Evolutionary conservation across 495 filamentous ascomycete species (phyloP), one percentile per base, ranked within the genome.

Genomic region (Penicillium bovifimosum): DNA sequence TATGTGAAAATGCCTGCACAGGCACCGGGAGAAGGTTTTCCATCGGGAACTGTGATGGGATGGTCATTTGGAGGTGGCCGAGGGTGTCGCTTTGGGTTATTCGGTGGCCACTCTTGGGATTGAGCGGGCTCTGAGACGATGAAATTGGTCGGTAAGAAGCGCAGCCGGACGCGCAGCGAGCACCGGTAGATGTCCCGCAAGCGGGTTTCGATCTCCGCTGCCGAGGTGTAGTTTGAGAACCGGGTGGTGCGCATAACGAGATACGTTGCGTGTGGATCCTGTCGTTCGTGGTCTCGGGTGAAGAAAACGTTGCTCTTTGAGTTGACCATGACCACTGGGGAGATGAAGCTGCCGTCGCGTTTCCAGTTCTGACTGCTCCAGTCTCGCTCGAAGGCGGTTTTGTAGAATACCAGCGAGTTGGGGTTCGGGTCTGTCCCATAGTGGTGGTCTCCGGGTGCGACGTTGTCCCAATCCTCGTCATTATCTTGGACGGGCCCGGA

Each of bases 1-100:
- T 85, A 85, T 17, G 87, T 88, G 67, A 91, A 90, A 52, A 88
- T 76, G 32, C 85, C 86, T 0, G 83, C 83, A 44, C 86, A 82
- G 27, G 84, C 86, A 41, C 86, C 57, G 26, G 53, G 55, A 18
- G 47, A 56, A n/a, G 54, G 55, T 14, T 4, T 68, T 41, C 6
- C 43, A 1, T 45, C 44, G 16, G 31, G 48, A 5, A 36, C 4
- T 11, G 29, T 28, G 14, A 41, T 45, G 16, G 35, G 45, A 9
- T 16, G n/a, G 26, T 59, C 53, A 6, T 33, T 50, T 6, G 26
- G 28, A 11, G 9, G n/a, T 3, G n/a, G 31, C 7, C 18, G 16
- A 9, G n/a, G 14, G 28, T 44, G 47, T 7, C 50, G 45, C 14
- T 40, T 26, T 6, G 51, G 52, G 34, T 55, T 17, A 13, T 5